Percentiles rank a stretch among this genome's conserved stretches.
Evolutionary conservation across 192 early-diverging fungal genomes (phyloP).

Genomic region (Backusella circina): DNA sequence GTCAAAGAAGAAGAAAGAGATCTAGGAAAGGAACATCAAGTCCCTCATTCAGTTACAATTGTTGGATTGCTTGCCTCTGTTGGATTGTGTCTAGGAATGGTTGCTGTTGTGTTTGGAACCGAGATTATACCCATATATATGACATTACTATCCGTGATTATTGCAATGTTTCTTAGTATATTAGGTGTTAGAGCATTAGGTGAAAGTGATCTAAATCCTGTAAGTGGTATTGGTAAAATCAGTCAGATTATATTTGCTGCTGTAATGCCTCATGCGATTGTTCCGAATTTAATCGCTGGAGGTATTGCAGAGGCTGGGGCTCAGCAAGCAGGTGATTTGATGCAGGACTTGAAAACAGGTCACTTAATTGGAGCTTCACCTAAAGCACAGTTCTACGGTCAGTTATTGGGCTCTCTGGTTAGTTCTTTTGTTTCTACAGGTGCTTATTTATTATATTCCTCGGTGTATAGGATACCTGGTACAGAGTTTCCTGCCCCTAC

Average conservation of each 20-base stretch:
- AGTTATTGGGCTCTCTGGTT: constrained; percentile 73
- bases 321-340: constrained; percentile 60
- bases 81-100: constrained; percentile 55
- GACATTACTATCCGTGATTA: constrained; percentile 61
- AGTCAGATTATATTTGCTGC: constrained; percentile 82
- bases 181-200: constrained; percentile 79
- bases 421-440: constrained; percentile 64
- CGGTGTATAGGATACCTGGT: constrained; percentile 65
- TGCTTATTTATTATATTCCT: constrained; percentile 66
- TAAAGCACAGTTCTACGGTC: constrained; percentile 79
- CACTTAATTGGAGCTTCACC: constrained; percentile 82
- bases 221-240: constrained; percentile 80
- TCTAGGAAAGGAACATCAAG: constrained; percentile 49
- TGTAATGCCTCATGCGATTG: constrained; percentile 65
- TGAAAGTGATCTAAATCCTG: constrained; percentile 80
- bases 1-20: constrained; percentile 33
- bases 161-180: constrained; percentile 73
- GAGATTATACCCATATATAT: constrained; percentile 61
- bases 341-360: constrained; percentile 80
- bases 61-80: constrained; percentile 63
- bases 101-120: constrained; percentile 58
- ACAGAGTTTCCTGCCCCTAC: constrained; percentile 67
- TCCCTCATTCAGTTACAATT: constrained; percentile 61
- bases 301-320: constrained; percentile 73
- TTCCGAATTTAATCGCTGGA: constrained; percentile 74